These are phyloP conservation scores for Crithidia mellificae DNA, from an alignment of 208 protist species.

Conservation along the genomic window DNA sequence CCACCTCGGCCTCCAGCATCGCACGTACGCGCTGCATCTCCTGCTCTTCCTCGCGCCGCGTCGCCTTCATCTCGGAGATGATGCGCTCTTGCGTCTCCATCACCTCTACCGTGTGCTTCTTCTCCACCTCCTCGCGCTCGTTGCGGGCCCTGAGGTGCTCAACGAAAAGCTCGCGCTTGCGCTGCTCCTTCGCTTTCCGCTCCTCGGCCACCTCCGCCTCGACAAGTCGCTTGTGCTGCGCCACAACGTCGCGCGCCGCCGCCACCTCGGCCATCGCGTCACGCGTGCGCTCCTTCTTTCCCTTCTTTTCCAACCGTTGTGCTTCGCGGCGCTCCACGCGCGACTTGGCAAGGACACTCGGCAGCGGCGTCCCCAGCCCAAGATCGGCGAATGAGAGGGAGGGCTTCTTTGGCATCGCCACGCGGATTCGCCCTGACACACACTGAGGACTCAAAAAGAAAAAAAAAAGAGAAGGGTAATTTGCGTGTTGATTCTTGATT, in stretches of 20 bases:
- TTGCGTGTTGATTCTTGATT: too few relatives aligned
- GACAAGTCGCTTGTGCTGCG: constrained; percentile 67
- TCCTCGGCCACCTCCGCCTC: constrained; percentile 48
- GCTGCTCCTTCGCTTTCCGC: constrained; percentile 56
- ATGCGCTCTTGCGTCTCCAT: constrained; percentile 45
- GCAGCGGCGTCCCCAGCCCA: constrained; percentile 74
- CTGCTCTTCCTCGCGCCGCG: constrained; percentile 28
- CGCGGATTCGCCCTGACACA: too few relatives aligned
- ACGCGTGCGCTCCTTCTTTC: constrained; percentile 60
- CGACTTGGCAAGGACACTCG: constrained; percentile 58
- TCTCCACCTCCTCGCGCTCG: constrained; percentile 56
- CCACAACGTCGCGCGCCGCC: constrained; percentile 43
- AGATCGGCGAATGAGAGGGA: constrained; percentile 81
- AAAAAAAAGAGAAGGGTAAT: too few relatives aligned
- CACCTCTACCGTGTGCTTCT: constrained; percentile 34
- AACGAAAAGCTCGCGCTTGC: constrained; percentile 60
- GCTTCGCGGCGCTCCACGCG: constrained; percentile 58
- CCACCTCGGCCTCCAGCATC: constrained; percentile 37
- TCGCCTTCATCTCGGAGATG: constrained; percentile 39
- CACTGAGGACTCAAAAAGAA: not conserved
- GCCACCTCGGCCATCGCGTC: constrained; percentile 62
- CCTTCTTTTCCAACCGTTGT: constrained; percentile 70
- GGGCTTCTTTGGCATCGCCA: constrained; percentile 57
- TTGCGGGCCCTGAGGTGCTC: constrained; percentile 56
- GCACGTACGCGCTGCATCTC: constrained; percentile 26